Conservation (phyloP, 192 early-diverging fungal genomes). For the Podila epigama region DNA sequence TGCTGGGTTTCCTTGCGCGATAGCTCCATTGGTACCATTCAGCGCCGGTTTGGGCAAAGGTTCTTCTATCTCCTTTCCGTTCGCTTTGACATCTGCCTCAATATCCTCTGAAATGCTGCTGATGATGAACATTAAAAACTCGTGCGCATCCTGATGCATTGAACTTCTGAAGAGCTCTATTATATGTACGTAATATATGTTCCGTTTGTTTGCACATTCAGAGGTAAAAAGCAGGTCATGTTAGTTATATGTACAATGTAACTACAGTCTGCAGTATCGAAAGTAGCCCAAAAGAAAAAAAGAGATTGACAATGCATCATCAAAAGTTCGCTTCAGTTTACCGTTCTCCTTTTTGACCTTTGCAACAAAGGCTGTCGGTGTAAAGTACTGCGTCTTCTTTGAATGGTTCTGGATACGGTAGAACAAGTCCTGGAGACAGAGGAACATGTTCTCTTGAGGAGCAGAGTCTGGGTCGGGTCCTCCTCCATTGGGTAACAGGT, state of each 20-base stretch:
- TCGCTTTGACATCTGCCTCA: slow-evolving; percentile 68
- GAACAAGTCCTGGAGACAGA: slow-evolving; percentile 87
- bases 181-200: too few species aligned
- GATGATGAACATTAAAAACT: slow-evolving; percentile 94
- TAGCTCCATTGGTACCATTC: background rate
- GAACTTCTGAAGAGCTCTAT: slow-evolving; percentile 91
- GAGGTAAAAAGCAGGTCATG: background rate
- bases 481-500: slow-evolving; percentile 49
- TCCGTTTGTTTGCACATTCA: slow-evolving; percentile 7
- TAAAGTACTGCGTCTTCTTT: slow-evolving; percentile 84
- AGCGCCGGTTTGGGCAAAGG: slow-evolving; percentile 1
- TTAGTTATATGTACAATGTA: too few species aligned
- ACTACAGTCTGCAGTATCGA: too few species aligned
- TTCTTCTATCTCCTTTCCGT: slow-evolving; percentile 35
- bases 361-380: slow-evolving; percentile 83
- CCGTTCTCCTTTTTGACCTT: slow-evolving; percentile 95
- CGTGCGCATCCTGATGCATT: slow-evolving; percentile 98
- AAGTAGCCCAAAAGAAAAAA: too few species aligned
- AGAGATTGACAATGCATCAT: too few species aligned
- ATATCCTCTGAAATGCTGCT: slow-evolving; percentile 93
- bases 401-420: slow-evolving; percentile 80
- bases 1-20: slow-evolving; percentile 15
- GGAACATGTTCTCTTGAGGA: slow-evolving; percentile 85
- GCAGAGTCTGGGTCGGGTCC: slow-evolving; percentile 52
- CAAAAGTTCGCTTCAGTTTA: too few species aligned